Evolutionary conservation across 345 rosid species (phyloP), one percentile per base, ranked within the genome.

Genomic region (Erysimum cheiranthoides): DNA sequence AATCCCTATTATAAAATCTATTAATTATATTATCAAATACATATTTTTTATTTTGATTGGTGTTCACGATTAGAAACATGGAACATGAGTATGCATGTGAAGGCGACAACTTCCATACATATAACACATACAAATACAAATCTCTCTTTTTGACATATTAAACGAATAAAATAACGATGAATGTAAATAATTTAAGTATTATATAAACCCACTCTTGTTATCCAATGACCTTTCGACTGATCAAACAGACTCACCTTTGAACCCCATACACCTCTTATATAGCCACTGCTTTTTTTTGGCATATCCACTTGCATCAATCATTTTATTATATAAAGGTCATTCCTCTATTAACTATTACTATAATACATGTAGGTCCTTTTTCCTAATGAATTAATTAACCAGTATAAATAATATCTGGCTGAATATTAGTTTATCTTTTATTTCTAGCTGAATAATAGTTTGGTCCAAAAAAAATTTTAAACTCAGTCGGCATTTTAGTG

Each of bases 61-160:
- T 61, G 65, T 16, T 69, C 79, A 69, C 79, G 79, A 76, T 61
- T 69, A 52, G 42, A 76, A 76, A 76, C 79, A 54, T 61, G 75
- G 57, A 70, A 69, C 79, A 76, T 76, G 70, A 62, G 74, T 70
- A 54, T 70, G 66, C 80, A 76, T 76, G 75, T 76, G 80, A 63
- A 70, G 65, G 75, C 45, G 66, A 62, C 71, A 76, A 70, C 18
- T 69, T 62, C 40, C 8, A 32, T 10, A 32, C 34, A 32, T 5
- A 62, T 45, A 61, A 76, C 57, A 69, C 5, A 76, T 36, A 69
- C 4, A 76, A 61, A 63, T 52, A 62, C 32, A 76, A 70, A 76
- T 54, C 3, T 53, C 42, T 45, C 13, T 5, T 50, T 35, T 3
- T 61, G 40, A 61, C 49, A 49, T 49, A 40, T 21, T 25, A 61